A percentile compares a stretch with the other conserved stretches of the same genome.
These are phyloP conservation scores for Herpetospermum pedunculosum DNA, from an alignment of 306 rosid species.

Conservation along the genomic window DNA sequence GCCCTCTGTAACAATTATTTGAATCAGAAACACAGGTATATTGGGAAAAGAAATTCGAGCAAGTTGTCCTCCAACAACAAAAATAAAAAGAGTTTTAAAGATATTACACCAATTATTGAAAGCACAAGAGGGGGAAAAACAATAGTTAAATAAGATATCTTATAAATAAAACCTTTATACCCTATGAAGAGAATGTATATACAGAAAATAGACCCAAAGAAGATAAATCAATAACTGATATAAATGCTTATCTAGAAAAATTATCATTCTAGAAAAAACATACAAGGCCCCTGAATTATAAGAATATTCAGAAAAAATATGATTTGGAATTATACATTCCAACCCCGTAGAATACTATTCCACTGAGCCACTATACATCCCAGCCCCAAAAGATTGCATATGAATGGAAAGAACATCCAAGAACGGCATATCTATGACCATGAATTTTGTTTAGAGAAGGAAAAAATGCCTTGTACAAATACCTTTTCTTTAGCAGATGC, in stretches of 20 bases:
- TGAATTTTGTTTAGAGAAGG: neutral
- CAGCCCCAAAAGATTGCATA: neutral
- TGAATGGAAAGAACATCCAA: neutral
- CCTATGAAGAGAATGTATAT: neutral
- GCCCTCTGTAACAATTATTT: constrained; percentile 67
- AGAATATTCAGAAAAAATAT: neutral
- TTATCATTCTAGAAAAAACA: neutral
- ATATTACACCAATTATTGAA: neutral
- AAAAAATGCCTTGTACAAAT: neutral
- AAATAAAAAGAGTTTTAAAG: constrained; percentile 8
- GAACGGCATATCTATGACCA: neutral
- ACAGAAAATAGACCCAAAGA: neutral
- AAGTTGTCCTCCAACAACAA: constrained; percentile 16
- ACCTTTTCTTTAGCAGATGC: neutral
- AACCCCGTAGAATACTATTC: neutral
- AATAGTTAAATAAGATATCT: neutral
- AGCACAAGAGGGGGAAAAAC: neutral
- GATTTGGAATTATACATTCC: neutral
- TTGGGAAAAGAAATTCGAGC: constrained; percentile 9
- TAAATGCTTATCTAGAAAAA: neutral
- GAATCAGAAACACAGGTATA: constrained; percentile 22
- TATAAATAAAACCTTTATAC: neutral
- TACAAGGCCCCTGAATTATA: neutral
- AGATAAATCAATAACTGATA: neutral
- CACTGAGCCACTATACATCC: neutral